Percentiles rank a stretch among this genome's conserved stretches.
Conservation (phyloP, 352 stramenopile species). For the Phytopythium oedochilum region DNA sequence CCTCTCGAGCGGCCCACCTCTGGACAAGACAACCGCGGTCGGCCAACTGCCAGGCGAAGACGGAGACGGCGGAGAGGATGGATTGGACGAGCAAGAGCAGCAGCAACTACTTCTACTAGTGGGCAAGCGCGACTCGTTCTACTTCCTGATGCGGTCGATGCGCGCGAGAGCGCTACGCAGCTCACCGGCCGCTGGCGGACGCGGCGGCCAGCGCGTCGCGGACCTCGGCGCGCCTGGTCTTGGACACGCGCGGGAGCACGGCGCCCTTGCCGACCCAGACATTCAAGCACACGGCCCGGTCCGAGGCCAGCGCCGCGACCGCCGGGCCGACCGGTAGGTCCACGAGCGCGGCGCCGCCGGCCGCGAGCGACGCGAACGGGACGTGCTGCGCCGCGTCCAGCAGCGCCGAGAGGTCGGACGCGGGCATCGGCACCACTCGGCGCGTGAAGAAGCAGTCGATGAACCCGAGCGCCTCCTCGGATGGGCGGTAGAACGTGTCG, state of each 20-base stretch:
- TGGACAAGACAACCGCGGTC: neutral
- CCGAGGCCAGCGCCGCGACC: conserved; percentile 36
- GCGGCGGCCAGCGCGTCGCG: conserved; percentile 26
- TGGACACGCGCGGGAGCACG: conserved; percentile 74
- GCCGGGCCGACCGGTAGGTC: conserved; percentile 44
- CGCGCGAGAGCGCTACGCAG: conserved; percentile 14
- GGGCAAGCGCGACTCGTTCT: conserved; percentile 74
- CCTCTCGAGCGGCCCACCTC: conserved; percentile 29
- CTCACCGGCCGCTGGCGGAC: neutral
- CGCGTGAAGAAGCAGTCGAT: conserved; percentile 88
- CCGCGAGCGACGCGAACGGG: conserved; percentile 38
- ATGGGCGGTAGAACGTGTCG: conserved; percentile 80
- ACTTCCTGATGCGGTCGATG: conserved; percentile 66
- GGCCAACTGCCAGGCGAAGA: neutral
- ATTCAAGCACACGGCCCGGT: conserved; percentile 58
- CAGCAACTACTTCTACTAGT: no score
- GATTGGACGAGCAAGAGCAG: conserved; percentile 19
- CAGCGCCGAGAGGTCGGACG: conserved; percentile 41
- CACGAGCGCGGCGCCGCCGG: conserved; percentile 24
- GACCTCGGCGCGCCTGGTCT: conserved; percentile 52
- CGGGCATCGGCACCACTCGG: conserved; percentile 43
- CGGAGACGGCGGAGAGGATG: conserved; percentile 2
- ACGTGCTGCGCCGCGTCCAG: conserved; percentile 53
- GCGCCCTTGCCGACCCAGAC: conserved; percentile 72
- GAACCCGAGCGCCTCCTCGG: conserved; percentile 82